Conservation (phyloP, 108 stramenopile species). For the Pseudonitzschia multistriata region DNA sequence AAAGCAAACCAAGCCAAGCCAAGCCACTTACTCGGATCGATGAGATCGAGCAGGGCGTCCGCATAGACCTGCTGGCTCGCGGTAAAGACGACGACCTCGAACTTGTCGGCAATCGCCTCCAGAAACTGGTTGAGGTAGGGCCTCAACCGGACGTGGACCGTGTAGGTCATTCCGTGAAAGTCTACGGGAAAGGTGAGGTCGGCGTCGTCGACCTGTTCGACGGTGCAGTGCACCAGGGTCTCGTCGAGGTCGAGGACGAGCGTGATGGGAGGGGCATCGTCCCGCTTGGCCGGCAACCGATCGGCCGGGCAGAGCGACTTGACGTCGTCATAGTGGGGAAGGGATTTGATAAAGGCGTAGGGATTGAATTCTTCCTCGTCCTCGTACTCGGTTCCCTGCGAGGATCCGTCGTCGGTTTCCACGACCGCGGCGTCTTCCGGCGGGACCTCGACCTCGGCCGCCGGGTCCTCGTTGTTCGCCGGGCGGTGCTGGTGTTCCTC, state of each 20-base stretch:
- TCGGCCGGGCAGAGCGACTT: constrained; percentile 47
- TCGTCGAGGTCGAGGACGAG: constrained; percentile 97
- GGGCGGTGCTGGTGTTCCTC: constrained; percentile 40
- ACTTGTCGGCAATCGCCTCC: constrained; percentile 66
- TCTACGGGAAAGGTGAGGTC: constrained; percentile 91
- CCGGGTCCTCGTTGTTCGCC: constrained; percentile 30
- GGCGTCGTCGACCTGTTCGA: constrained; percentile 85
- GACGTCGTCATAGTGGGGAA: constrained; percentile 73
- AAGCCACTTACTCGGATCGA: constrained; percentile 84
- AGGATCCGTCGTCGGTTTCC: constrained; percentile 25
- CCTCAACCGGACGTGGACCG: constrained; percentile 87
- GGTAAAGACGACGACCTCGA: constrained; percentile 95
- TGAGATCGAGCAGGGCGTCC: constrained; percentile 85
- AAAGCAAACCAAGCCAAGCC: background rate
- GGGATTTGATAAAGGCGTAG: constrained; percentile 90
- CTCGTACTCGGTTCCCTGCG: constrained; percentile 51
- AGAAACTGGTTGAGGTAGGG: constrained; percentile 86
- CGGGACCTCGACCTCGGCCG: constrained; percentile 14
- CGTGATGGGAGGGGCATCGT: constrained; percentile 46
- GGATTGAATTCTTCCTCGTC: constrained; percentile 93
- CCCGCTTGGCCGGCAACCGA: constrained; percentile 54
- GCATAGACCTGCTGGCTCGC: constrained; percentile 96
- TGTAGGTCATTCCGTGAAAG: constrained; percentile 83
- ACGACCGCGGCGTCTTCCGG: constrained; percentile 20
- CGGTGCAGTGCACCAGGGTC: constrained; percentile 95